These are phyloP conservation scores for Beauveria rudraprayagi DNA, from an alignment of 2,329 filamentous ascomycete genomes.

Conservation along the genomic window DNA sequence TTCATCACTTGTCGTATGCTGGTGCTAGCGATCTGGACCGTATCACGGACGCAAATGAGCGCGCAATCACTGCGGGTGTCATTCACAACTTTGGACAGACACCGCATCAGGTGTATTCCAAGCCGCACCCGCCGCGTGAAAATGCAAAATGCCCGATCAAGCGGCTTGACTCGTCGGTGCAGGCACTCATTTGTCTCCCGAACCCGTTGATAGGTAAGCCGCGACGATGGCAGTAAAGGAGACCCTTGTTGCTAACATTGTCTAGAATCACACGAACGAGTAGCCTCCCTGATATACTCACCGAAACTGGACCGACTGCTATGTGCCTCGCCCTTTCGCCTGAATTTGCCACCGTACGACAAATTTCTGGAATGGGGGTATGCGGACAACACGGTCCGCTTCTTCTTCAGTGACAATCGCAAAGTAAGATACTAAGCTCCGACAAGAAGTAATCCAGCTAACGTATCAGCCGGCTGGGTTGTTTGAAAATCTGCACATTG, in stretches of 20 bases:
- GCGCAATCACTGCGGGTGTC: conserved; percentile 83
- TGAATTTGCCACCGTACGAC: conserved; percentile 87
- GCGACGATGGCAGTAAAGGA: background rate
- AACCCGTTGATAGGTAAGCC: conserved; percentile 63
- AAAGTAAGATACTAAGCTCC: conserved; percentile 40
- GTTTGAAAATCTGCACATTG: conserved; percentile 89
- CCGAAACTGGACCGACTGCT: conserved; percentile 74
- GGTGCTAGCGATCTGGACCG: conserved; percentile 88
- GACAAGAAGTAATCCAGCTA: conserved; percentile 17
- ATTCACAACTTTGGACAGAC: conserved; percentile 99
- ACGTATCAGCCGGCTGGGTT: conserved; percentile 58
- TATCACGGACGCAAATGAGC: conserved; percentile 81
- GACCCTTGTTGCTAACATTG: background rate
- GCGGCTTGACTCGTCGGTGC: conserved; percentile 69
- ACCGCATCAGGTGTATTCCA: conserved; percentile 85
- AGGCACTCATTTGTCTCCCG: conserved; percentile 68
- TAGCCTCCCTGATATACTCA: conserved; percentile 71
- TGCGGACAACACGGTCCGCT: conserved; percentile 83
- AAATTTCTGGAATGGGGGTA: conserved; percentile 96
- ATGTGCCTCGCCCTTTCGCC: conserved; percentile 72
- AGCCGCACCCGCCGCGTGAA: conserved; percentile 71
- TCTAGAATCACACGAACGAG: conserved; percentile 62
- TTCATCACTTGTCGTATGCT: conserved; percentile 91
- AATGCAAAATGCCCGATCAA: conserved; percentile 54
- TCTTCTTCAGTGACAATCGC: conserved; percentile 76